These are phyloP conservation scores for Linum usitatissimum DNA, from an alignment of 345 rosid species.

Conservation along the genomic window DNA sequence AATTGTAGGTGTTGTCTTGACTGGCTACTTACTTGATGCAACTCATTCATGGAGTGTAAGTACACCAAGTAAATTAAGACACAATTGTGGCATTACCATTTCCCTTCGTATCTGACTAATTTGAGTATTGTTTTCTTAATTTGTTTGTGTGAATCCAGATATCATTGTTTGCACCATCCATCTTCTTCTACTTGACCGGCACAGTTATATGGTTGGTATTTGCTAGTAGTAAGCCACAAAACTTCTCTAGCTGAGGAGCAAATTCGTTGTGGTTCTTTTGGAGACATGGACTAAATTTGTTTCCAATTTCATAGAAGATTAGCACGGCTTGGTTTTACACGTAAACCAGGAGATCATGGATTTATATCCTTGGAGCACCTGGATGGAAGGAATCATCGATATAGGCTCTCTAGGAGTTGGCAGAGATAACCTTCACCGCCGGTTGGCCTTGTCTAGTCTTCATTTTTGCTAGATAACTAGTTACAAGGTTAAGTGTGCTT, in stretches of 20 bases:
- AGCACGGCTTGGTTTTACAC: too few relatives aligned
- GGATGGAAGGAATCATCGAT: neutral
- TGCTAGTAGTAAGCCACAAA: constrained; percentile 83
- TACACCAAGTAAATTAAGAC: neutral
- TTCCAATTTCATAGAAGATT: too few relatives aligned
- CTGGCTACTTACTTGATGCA: constrained; percentile 83
- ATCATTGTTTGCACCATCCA: constrained; percentile 75
- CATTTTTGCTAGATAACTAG: neutral
- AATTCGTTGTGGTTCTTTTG: neutral
- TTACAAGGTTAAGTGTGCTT: constrained; percentile 2
- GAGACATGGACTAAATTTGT: too few relatives aligned
- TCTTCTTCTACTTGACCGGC: constrained; percentile 89
- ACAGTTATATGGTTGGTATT: constrained; percentile 75
- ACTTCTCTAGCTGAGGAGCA: constrained; percentile 41
- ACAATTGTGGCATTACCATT: neutral
- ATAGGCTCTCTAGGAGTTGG: constrained; percentile 1
- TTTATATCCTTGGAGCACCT: constrained; percentile 11
- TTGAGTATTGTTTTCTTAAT: neutral
- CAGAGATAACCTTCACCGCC: constrained; percentile 5
- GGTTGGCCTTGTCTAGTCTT: constrained; percentile 1
- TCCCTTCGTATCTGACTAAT: neutral
- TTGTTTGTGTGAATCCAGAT: constrained; percentile 30
- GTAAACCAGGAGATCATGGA: neutral
- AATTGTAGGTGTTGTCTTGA: constrained; percentile 79
- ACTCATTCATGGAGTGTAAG: constrained; percentile 98